These are phyloP conservation scores for Fomitopsis schrenkii DNA, from an alignment of 1,284 basidiomycete species.

Conservation along the genomic window DNA sequence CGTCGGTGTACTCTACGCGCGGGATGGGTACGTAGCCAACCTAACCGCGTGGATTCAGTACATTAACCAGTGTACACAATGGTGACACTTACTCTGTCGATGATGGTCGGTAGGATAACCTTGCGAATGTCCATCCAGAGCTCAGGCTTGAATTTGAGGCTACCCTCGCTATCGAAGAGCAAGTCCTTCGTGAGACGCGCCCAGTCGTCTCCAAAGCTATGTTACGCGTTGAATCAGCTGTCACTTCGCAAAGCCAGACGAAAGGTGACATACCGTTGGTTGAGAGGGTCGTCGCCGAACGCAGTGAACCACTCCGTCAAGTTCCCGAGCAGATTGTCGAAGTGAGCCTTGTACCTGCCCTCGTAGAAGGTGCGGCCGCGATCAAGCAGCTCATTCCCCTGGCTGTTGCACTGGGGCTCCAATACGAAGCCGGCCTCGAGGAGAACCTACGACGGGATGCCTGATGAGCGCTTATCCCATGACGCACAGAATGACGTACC, in stretches of 20 bases:
- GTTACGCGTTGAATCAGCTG: neutral
- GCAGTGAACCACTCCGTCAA: conserved; percentile 77
- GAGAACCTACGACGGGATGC: conserved; percentile 45
- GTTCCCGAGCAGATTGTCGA: conserved; percentile 76
- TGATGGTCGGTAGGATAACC: conserved; percentile 79
- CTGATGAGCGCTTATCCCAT: neutral
- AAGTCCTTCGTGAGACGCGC: conserved; percentile 80
- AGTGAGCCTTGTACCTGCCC: conserved; percentile 82
- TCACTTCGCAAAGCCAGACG: neutral
- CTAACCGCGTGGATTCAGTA: no score
- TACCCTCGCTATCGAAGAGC: conserved; percentile 55
- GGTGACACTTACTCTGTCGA: conserved; percentile 52
- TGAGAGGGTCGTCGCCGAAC: conserved; percentile 83
- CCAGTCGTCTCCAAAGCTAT: conserved; percentile 75
- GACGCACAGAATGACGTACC: conserved; percentile 30
- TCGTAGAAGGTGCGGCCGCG: conserved; percentile 77
- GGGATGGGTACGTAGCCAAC: conserved; percentile 91
- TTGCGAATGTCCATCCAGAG: conserved; percentile 86
- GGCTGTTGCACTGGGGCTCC: conserved; percentile 67
- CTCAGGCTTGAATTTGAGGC: conserved; percentile 83
- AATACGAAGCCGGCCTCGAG: conserved; percentile 89
- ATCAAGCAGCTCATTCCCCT: conserved; percentile 62
- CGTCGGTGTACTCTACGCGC: conserved; percentile 86
- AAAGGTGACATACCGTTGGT: conserved; percentile 39
- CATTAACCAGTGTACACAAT: conserved; percentile 21